A percentile compares a stretch with the other conserved stretches of the same genome.
Conservation (phyloP, 2,329 filamentous ascomycete genomes). For the Arthrobotrys conoides region DNA sequence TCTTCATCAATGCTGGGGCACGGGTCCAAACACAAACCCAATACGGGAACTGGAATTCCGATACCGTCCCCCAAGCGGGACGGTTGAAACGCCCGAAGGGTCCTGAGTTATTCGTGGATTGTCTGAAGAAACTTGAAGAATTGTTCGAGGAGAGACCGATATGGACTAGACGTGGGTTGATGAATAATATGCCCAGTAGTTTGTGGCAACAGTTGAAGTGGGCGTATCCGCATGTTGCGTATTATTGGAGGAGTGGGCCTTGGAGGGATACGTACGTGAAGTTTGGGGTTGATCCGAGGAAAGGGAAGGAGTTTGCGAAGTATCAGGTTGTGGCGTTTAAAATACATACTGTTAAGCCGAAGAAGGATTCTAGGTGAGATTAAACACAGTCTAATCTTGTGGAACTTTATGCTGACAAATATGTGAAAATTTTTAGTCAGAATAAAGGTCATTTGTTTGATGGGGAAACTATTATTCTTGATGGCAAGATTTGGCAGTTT, state of each 20-base stretch:
- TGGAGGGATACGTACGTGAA: slow-evolving; percentile 90
- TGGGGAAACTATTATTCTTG: slow-evolving; percentile 68
- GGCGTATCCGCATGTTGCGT: slow-evolving; percentile 86
- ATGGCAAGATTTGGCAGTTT: slow-evolving; percentile 93
- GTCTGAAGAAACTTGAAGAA: slow-evolving; percentile 71
- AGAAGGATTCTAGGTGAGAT: slow-evolving; percentile 34
- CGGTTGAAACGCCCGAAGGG: slow-evolving; percentile 70
- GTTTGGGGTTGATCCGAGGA: slow-evolving; percentile 88
- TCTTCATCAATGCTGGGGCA: slow-evolving; percentile 73
- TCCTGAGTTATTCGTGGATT: slow-evolving; percentile 67
- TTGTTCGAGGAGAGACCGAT: slow-evolving; percentile 82
- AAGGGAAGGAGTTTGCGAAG: slow-evolving; percentile 79
- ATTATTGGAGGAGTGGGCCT: slow-evolving; percentile 91
- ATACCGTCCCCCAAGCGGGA: slow-evolving; percentile 75
- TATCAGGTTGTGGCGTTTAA: slow-evolving; percentile 95
- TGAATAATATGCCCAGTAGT: slow-evolving; percentile 78
- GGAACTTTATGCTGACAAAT: neutral
- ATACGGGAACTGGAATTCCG: slow-evolving; percentile 75
- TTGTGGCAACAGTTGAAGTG: slow-evolving; percentile 72
- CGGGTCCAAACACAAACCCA: slow-evolving; percentile 74
- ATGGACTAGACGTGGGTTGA: slow-evolving; percentile 85
- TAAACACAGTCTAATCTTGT: no score
- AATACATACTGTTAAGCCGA: slow-evolving; percentile 69
- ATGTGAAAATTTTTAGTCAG: slow-evolving; percentile 17
- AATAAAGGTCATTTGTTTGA: slow-evolving; percentile 51